These are phyloP conservation scores for Trapa bicornis DNA, from an alignment of 345 rosid genomes.

Conservation along the genomic window DNA sequence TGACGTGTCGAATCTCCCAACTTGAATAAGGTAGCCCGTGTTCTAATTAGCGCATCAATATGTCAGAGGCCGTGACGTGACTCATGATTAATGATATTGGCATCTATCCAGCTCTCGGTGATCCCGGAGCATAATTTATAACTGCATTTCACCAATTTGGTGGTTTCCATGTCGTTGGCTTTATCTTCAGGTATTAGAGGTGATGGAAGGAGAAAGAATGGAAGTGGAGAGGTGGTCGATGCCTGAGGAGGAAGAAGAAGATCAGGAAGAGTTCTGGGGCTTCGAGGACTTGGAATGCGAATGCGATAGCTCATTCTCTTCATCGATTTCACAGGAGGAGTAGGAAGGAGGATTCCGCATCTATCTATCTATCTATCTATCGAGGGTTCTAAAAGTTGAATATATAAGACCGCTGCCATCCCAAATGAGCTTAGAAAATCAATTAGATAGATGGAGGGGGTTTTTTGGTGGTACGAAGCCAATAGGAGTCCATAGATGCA, in stretches of 20 bases:
- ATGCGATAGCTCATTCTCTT: slow-evolving; percentile 38
- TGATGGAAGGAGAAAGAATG: slow-evolving; percentile 42
- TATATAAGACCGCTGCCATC: no score
- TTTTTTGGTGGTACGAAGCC: no score
- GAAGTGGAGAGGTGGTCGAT: slow-evolving; percentile 71
- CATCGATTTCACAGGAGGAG: slow-evolving; percentile 29
- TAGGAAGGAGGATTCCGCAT: slow-evolving; percentile 27
- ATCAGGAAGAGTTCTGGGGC: slow-evolving; percentile 71
- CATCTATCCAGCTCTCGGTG: no score
- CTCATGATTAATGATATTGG: no score
- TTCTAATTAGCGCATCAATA: background rate
- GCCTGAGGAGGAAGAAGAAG: slow-evolving; percentile 61
- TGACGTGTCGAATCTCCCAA: slow-evolving; percentile 2
- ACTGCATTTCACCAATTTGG: background rate
- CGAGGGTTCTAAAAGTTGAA: slow-evolving; percentile 22
- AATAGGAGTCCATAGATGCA: no score
- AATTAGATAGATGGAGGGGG: no score
- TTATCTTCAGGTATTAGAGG: slow-evolving; percentile 47
- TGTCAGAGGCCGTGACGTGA: no score
- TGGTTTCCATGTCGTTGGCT: background rate
- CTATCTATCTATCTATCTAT: slow-evolving; percentile 16
- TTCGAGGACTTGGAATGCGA: slow-evolving; percentile 82
- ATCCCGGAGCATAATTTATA: no score
- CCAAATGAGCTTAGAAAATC: no score
- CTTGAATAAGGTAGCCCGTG: background rate